These are phyloP conservation scores for Aspergillus japonicus DNA, from an alignment of 2,329 filamentous ascomycete species.

Conservation along the genomic window DNA sequence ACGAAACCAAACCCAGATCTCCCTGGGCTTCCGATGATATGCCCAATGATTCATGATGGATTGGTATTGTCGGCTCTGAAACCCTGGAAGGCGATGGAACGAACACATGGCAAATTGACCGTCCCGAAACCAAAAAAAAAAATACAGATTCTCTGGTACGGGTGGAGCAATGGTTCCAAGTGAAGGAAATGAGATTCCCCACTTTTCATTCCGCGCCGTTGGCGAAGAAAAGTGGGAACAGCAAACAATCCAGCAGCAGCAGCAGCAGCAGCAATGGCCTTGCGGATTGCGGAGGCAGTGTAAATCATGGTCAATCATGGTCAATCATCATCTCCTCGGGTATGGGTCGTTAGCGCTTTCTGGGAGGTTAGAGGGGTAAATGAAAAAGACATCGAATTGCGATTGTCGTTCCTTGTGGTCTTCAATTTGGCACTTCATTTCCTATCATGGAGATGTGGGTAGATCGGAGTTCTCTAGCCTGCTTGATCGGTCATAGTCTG, in stretches of 20 bases:
- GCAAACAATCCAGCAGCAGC: not conserved
- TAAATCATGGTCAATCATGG: conserved; percentile 2
- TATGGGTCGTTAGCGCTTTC: not conserved
- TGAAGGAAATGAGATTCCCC: conserved; percentile 23
- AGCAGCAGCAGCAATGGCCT: not conserved
- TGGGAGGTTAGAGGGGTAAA: not conserved
- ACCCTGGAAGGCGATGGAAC: conserved; percentile 5
- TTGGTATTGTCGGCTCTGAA: not conserved
- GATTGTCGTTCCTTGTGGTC: not conserved
- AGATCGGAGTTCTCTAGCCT: not conserved
- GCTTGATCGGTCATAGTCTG: not conserved
- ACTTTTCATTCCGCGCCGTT: conserved; percentile 26
- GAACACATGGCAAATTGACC: conserved; percentile 20
- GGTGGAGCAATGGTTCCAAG: conserved; percentile 14
- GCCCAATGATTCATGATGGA: not conserved
- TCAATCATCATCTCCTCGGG: not conserved
- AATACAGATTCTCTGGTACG: not conserved
- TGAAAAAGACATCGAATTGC: not conserved
- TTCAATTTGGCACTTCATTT: not conserved
- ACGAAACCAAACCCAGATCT: not conserved
- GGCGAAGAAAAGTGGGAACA: conserved; percentile 7
- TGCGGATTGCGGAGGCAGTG: conserved; percentile 5
- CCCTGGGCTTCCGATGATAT: not conserved
- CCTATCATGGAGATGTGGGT: not conserved
- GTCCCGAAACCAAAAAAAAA: conserved; percentile 21